A percentile compares a stretch with the other conserved stretches of the same genome.
phyloP scores from a whole-genome alignment of 176 grass and related monocot genomes.

The Hordeum vulgare region DNA sequence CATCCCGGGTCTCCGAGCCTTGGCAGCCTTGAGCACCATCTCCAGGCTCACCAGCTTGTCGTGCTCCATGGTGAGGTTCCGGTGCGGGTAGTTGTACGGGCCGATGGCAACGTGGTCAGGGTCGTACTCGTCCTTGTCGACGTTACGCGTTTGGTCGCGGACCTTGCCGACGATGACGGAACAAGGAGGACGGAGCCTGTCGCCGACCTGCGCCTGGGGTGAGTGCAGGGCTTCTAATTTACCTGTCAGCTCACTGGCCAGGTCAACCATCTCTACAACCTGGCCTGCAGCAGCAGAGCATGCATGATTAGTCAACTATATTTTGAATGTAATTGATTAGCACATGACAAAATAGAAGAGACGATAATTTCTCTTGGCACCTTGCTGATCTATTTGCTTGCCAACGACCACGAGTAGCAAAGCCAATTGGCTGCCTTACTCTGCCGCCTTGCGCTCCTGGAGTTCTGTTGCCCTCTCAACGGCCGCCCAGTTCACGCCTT shows the following conservation, averaged over 20 bases:
- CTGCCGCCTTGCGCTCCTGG: background rate
- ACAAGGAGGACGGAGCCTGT: background rate
- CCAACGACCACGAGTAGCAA: too few relatives aligned
- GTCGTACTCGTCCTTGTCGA: too few relatives aligned
- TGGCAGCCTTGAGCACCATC: background rate
- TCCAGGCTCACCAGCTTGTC: background rate
- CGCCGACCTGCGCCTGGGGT: background rate
- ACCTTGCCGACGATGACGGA: background rate
- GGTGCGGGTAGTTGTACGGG: background rate
- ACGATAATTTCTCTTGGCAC: background rate
- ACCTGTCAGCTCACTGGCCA: background rate
- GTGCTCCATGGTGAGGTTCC: background rate
- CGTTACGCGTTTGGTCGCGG: background rate
- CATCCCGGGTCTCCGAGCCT: background rate
- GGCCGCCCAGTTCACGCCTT: background rate
- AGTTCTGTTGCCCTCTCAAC: background rate
- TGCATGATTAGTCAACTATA: background rate
- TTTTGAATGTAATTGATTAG: too few relatives aligned
- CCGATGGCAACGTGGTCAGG: background rate
- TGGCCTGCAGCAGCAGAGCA: background rate
- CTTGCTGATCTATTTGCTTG: background rate
- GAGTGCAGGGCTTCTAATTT: background rate
- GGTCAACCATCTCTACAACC: background rate
- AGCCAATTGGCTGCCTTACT: background rate
- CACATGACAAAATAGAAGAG: background rate